phyloP scores from a whole-genome alignment of 169 alveolate species.

The Babesia bigemina region DNA sequence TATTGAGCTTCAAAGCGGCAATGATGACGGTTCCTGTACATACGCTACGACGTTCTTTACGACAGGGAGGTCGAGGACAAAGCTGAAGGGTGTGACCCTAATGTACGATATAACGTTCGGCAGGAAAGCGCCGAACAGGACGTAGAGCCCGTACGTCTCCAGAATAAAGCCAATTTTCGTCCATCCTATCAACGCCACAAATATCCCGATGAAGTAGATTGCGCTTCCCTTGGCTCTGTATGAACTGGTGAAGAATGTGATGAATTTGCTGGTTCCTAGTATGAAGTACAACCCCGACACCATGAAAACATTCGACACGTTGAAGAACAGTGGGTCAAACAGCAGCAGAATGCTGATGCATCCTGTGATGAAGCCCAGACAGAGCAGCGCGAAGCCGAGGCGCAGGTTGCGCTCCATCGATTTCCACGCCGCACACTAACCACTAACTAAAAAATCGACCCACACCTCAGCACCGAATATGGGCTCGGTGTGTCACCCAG shows the following conservation, averaged over 20 bases:
- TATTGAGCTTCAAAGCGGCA: slow-evolving; percentile 9
- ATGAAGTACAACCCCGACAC: slow-evolving; percentile 69
- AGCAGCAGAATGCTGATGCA: slow-evolving; percentile 63
- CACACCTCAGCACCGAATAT: no score
- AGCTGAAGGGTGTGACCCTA: slow-evolving; percentile 68
- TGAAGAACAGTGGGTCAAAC: slow-evolving; percentile 68
- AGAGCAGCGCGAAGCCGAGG: slow-evolving; percentile 56
- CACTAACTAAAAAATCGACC: not conserved
- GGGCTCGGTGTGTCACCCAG: no score
- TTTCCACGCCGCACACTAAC: not conserved
- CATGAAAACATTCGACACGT: slow-evolving; percentile 63
- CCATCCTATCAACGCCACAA: slow-evolving; percentile 46
- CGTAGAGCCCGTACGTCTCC: slow-evolving; percentile 68
- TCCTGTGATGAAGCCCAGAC: slow-evolving; percentile 61
- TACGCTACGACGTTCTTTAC: slow-evolving; percentile 23
- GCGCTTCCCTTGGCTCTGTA: slow-evolving; percentile 66
- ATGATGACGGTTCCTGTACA: slow-evolving; percentile 15
- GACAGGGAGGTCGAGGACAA: slow-evolving; percentile 44
- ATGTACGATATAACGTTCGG: slow-evolving; percentile 71
- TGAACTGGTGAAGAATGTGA: slow-evolving; percentile 63
- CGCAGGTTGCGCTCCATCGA: slow-evolving; percentile 60
- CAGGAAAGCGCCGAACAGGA: slow-evolving; percentile 71
- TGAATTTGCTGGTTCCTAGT: slow-evolving; percentile 72
- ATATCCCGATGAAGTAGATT: slow-evolving; percentile 62
- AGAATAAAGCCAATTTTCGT: slow-evolving; percentile 64